Evolutionary conservation across 768 basidiomycete species (phyloP), one percentile per base, ranked within the genome.

Genomic region (Naganishia vaughanmartiniae): DNA sequence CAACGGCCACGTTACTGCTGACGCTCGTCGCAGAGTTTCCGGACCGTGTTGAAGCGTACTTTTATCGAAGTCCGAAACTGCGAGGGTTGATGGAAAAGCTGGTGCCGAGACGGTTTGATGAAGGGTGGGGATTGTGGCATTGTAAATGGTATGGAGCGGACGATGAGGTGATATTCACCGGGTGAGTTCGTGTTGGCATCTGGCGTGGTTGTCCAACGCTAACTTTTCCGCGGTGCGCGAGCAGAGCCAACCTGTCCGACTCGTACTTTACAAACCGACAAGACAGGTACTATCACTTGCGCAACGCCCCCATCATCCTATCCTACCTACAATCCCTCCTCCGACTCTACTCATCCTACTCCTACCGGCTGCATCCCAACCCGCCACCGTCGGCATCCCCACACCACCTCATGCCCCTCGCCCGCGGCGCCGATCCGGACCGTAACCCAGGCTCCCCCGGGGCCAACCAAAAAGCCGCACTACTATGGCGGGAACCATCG

Each of bases 51-150:
- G 87, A 88, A 70, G 84, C 95, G 11, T 87, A 88, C 45, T 84
- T 98, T 73, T 99, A 93, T 75, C 87, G 91, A 56, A 93, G 91
- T 76, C 95, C 96, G 0, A 90, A 87, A 65, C 84, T 97, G 33
- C 85, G 87, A 21, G 90, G 91, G 0, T 70, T 91, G 31, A 84
- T 91, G 79, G 87, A 90, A 34, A 86, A 84, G 67, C 71, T 95
- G 33, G 88, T 97, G 9, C 96, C 96, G 9, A 89, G 90, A 28
- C 85, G 96, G 66, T 96, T 92, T 82, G 95, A 99, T 75, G 96
- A 99, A 82, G 96, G 94, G 1, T 98, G 93, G 91, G 95, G 94
- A 0, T 92, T 94, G 1, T 97, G 94, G 94, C 96, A 98, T 79
- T 89, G 92, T 4, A 99, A 99, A 81, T 86, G 93, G 68, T 99